These are phyloP conservation scores for Scolecobasidium constrictum DNA, from an alignment of 2,329 filamentous ascomycete species.

Conservation along the genomic window DNA sequence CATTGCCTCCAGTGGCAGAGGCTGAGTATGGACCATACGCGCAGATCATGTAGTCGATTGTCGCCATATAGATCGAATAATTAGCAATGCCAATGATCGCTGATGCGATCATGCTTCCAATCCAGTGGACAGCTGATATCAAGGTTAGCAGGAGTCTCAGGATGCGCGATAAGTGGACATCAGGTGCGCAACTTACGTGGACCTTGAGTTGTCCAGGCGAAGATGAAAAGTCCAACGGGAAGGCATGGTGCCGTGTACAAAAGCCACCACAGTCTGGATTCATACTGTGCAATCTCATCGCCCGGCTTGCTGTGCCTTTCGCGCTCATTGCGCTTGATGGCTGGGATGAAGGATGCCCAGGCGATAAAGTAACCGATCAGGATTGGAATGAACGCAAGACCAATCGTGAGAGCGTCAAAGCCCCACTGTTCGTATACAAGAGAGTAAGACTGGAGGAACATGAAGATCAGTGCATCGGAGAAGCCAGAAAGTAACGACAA, in stretches of 20 bases:
- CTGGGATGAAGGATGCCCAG: slow-evolving; percentile 49
- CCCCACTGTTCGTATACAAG: slow-evolving; percentile 59
- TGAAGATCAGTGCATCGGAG: slow-evolving; percentile 68
- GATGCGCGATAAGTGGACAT: no score
- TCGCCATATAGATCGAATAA: slow-evolving; percentile 65
- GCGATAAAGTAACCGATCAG: slow-evolving; percentile 57
- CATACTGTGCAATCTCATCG: slow-evolving; percentile 8
- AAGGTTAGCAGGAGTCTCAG: no score
- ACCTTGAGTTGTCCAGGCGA: slow-evolving; percentile 57
- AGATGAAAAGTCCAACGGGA: slow-evolving; percentile 58
- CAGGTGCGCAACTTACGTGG: no score
- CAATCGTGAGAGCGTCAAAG: slow-evolving; percentile 47
- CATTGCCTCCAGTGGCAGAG: slow-evolving; percentile 66
- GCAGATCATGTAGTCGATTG: slow-evolving; percentile 67
- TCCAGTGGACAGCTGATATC: slow-evolving; percentile 57
- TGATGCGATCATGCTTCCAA: slow-evolving; percentile 54
- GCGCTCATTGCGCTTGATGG: slow-evolving; percentile 20
- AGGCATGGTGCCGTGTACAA: slow-evolving; percentile 47
- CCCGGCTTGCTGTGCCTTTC: slow-evolving; percentile 24
- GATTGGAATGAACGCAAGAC: slow-evolving; percentile 55
- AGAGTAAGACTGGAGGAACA: slow-evolving; percentile 62
- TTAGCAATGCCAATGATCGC: slow-evolving; percentile 63
- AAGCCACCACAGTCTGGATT: slow-evolving; percentile 49
- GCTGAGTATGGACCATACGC: slow-evolving; percentile 64
- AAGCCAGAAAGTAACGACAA: slow-evolving; percentile 65